Evolutionary conservation across 352 stramenopile species (phyloP).

Genomic region (Phytophthora sp.): DNA sequence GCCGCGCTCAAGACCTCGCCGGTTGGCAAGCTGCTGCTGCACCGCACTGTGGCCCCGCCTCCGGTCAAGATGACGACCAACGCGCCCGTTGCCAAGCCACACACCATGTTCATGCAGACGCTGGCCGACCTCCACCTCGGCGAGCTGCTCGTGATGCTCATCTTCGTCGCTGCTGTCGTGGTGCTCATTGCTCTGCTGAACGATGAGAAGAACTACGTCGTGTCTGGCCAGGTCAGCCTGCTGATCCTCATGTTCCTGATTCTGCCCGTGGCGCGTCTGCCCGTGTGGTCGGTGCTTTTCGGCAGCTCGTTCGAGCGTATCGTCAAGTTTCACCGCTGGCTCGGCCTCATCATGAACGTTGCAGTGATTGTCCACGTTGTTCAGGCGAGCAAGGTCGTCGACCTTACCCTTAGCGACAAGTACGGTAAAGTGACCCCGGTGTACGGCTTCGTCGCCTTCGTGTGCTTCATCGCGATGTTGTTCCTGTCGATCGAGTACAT

Average conservation of each 20-base stretch:
- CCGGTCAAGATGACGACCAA: constrained; percentile 66
- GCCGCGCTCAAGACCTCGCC: constrained; percentile 43
- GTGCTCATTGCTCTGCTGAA: constrained; percentile 48
- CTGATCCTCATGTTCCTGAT: constrained; percentile 86
- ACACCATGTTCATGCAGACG: constrained; percentile 58
- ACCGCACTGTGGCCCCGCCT: constrained; percentile 51
- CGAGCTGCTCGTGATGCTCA: constrained; percentile 67
- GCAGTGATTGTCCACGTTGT: constrained; percentile 69
- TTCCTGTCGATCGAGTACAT: constrained; percentile 66
- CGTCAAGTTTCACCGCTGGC: constrained; percentile 86
- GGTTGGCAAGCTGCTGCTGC: constrained; percentile 48
- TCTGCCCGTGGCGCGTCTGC: constrained; percentile 62
- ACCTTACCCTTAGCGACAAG: constrained; percentile 46
- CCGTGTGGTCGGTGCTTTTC: constrained; percentile 74
- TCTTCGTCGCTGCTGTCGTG: constrained; percentile 61
- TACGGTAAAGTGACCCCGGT: constrained; percentile 65
- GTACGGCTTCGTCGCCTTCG: constrained; percentile 67
- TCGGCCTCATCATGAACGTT: constrained; percentile 66
- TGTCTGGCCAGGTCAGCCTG: constrained; percentile 62
- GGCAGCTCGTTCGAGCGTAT: constrained; percentile 82
- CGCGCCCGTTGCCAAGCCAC: constrained; percentile 36
- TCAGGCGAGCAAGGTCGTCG: constrained; percentile 47
- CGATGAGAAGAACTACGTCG: constrained; percentile 40
- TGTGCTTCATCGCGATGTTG: constrained; percentile 61
- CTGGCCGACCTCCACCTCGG: constrained; percentile 64